phyloP scores from a whole-genome alignment of 306 rosid genomes.

The Prunus kanzakura region DNA sequence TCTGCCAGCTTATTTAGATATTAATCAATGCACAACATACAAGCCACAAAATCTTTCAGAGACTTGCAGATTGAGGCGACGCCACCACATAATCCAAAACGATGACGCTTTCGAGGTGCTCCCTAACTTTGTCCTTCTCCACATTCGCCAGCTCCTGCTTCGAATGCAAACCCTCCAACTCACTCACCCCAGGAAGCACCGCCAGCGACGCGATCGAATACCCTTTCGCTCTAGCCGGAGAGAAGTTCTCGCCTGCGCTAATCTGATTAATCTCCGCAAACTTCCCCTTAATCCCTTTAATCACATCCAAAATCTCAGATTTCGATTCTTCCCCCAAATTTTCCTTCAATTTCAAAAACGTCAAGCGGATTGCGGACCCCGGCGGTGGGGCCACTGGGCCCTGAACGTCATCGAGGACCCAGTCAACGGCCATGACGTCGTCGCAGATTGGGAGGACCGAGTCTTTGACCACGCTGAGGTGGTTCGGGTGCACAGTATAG shows the following conservation, averaged over 20 bases:
- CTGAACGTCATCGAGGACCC: conserved; percentile 43
- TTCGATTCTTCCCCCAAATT: conserved; percentile 22
- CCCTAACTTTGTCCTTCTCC: conserved; percentile 77
- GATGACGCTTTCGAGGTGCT: conserved; percentile 51
- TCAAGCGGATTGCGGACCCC: conserved; percentile 59
- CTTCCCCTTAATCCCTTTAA: conserved; percentile 45
- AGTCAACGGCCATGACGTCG: conserved; percentile 89
- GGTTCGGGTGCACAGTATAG: conserved; percentile 61
- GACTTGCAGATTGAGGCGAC: conserved; percentile 50
- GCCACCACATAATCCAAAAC: conserved; percentile 66
- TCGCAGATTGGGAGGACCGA: conserved; percentile 68
- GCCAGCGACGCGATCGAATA: conserved; percentile 74
- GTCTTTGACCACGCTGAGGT: conserved; percentile 59
- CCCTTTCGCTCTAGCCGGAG: conserved; percentile 89
- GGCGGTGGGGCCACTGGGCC: conserved; percentile 22
- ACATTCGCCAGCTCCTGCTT: conserved; percentile 39
- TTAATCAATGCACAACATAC: not conserved
- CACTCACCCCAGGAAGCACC: conserved; percentile 40
- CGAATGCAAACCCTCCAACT: conserved; percentile 54
- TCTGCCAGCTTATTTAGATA: not conserved
- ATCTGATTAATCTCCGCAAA: conserved; percentile 52
- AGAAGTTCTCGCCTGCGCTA: conserved; percentile 68
- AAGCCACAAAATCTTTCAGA: conserved; percentile 25
- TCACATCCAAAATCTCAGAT: conserved; percentile 49
- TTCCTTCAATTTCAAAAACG: conserved; percentile 74